Conservation (phyloP, 2,329 filamentous ascomycete genomes). For the Periconia digitata region DNA sequence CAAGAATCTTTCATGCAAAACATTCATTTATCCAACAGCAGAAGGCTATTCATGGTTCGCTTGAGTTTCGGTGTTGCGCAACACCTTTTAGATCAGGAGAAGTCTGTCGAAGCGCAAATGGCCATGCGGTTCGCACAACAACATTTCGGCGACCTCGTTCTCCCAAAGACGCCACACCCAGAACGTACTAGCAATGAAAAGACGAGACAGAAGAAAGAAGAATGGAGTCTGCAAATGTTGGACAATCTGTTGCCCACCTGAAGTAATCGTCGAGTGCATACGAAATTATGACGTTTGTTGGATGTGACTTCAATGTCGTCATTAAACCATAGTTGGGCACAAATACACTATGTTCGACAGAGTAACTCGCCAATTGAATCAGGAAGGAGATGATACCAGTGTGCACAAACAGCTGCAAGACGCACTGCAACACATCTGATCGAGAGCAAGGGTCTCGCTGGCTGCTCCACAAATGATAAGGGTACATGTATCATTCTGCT, state of each 20-base stretch:
- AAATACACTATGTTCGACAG: no score
- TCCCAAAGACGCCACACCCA: constrained; percentile 12
- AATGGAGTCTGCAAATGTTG: constrained; percentile 27
- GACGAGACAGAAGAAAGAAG: constrained; percentile 13
- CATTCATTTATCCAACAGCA: constrained; percentile 5
- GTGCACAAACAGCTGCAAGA: no score
- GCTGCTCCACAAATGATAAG: neutral
- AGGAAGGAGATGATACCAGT: no score
- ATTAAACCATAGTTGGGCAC: no score
- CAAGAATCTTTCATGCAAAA: constrained; percentile 13
- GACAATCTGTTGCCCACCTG: constrained; percentile 25
- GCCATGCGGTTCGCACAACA: constrained; percentile 33
- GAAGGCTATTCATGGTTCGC: constrained; percentile 28
- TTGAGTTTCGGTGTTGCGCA: constrained; percentile 34
- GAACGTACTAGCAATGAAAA: constrained; percentile 1
- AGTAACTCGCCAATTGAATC: no score
- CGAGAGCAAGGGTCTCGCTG: neutral
- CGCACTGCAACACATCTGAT: neutral
- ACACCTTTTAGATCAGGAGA: constrained; percentile 30
- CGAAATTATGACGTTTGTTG: no score
- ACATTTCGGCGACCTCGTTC: constrained; percentile 35
- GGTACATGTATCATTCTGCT: no score
- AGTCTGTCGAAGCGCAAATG: constrained; percentile 28
- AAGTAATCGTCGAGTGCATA: constrained; percentile 1
- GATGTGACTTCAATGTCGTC: no score